These are phyloP conservation scores for Candida taoyuanica DNA, from an alignment of 805 yeast genomes.

Conservation along the genomic window DNA sequence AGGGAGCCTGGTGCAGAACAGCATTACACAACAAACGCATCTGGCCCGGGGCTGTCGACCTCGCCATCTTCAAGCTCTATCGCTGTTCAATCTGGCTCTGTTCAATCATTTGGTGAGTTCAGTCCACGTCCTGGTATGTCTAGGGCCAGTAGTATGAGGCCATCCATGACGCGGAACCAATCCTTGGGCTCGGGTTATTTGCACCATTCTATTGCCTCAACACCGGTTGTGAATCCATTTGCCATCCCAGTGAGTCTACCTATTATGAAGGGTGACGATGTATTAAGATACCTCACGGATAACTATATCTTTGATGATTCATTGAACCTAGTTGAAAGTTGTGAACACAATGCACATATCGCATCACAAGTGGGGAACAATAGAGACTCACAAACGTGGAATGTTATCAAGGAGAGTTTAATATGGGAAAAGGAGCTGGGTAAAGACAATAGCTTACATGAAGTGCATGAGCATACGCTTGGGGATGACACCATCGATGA, in stretches of 20 bases:
- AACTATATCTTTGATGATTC: slow-evolving; percentile 44
- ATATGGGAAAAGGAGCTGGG: slow-evolving; percentile 28
- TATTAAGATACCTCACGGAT: slow-evolving; percentile 44
- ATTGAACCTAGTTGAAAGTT: slow-evolving; percentile 44
- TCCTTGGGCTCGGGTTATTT: slow-evolving; percentile 14
- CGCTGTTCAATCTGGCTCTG: slow-evolving; percentile 5
- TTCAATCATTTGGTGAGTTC: slow-evolving; percentile 9
- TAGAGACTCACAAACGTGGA: slow-evolving; percentile 63
- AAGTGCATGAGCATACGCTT: not conserved
- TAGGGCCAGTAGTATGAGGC: slow-evolving; percentile 21
- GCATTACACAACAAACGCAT: no score
- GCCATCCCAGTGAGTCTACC: slow-evolving; percentile 25
- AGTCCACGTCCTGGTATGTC: slow-evolving; percentile 26
- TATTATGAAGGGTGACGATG: slow-evolving; percentile 22
- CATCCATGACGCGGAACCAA: slow-evolving; percentile 15
- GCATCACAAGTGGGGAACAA: slow-evolving; percentile 47
- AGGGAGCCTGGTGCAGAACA: slow-evolving; percentile 4
- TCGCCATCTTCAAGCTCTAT: slow-evolving; percentile 17
- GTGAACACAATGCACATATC: slow-evolving; percentile 51
- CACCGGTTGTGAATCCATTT: slow-evolving; percentile 20
- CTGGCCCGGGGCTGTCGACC: slow-evolving; percentile 13
- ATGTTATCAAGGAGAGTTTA: slow-evolving; percentile 47
- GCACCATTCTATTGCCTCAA: slow-evolving; percentile 8
- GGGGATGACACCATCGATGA: not conserved
- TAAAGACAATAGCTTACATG: slow-evolving; percentile 3